These are phyloP conservation scores for Sisymbrium irio DNA, from an alignment of 345 rosid species.

Conservation along the genomic window DNA sequence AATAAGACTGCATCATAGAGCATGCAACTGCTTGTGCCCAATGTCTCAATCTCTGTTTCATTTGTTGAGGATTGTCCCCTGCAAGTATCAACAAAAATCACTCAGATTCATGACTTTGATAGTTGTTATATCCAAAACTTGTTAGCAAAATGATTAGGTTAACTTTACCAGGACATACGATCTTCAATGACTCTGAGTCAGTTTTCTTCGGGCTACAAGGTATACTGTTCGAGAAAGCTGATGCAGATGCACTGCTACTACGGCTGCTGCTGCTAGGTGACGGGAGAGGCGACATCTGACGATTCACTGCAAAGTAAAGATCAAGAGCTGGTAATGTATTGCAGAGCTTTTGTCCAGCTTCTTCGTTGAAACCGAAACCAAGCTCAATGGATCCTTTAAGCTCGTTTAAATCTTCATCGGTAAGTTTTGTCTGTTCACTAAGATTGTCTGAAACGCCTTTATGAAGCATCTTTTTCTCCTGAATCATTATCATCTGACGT, in stretches of 20 bases:
- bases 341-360: constrained; percentile 64
- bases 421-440: constrained; percentile 57
- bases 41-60: constrained; percentile 79
- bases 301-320: constrained; percentile 84
- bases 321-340: constrained; percentile 86
- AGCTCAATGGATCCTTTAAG: constrained; percentile 93
- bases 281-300: constrained; percentile 71
- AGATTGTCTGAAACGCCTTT: constrained; percentile 38
- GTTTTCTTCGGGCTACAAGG: constrained; percentile 57
- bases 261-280: constrained; percentile 61
- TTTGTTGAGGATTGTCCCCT: constrained; percentile 50
- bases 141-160: background rate
- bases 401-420: constrained; percentile 80
- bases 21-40: constrained; percentile 99
- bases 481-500: constrained; percentile 57
- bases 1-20: constrained; percentile 57
- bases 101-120: background rate
- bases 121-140: background rate
- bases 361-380: constrained; percentile 91
- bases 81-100: background rate
- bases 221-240: constrained; percentile 39
- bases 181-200: constrained; percentile 67
- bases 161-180: constrained; percentile 67
- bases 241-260: constrained; percentile 37
- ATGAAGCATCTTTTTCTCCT: constrained; percentile 39